Conservation (phyloP, 2,329 filamentous ascomycete species). For the Nannizzia gypsea region DNA sequence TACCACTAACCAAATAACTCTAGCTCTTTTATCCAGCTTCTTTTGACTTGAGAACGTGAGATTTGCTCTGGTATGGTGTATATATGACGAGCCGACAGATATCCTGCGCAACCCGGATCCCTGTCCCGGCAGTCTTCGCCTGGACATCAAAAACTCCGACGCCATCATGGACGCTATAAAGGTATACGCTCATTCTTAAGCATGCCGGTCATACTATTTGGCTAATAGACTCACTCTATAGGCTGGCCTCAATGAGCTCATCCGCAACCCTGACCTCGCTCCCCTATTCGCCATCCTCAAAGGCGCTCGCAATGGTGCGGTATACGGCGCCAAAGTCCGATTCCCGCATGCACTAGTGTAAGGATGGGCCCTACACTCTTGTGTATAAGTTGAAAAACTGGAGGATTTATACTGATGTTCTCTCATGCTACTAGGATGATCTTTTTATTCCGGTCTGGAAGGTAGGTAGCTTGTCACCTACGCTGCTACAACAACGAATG, state of each 20-base stretch:
- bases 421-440: constrained; percentile 57
- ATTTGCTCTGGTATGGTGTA: neutral
- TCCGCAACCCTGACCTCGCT: constrained; percentile 74
- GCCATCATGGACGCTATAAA: neutral
- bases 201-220: neutral
- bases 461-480: constrained; percentile 39
- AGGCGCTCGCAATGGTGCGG: constrained; percentile 87
- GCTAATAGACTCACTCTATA: constrained; percentile 25
- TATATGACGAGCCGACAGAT: neutral
- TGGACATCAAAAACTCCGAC: neutral
- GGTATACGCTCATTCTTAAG: neutral
- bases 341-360: constrained; percentile 94
- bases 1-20: neutral
- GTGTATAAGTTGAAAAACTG: neutral
- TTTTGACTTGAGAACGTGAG: neutral
- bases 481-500: constrained; percentile 1
- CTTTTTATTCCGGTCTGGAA: constrained; percentile 85
- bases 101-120: neutral
- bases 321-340: constrained; percentile 94
- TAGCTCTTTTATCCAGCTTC: neutral
- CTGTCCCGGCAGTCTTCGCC: neutral
- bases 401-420: constrained; percentile 14
- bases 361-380: constrained; percentile 13
- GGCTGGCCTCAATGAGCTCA: constrained; percentile 60
- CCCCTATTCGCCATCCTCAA: constrained; percentile 78